Evolutionary conservation across 805 yeast genomes (phyloP), one percentile per base, ranked within the genome.

Genomic region (Candida anglica): DNA sequence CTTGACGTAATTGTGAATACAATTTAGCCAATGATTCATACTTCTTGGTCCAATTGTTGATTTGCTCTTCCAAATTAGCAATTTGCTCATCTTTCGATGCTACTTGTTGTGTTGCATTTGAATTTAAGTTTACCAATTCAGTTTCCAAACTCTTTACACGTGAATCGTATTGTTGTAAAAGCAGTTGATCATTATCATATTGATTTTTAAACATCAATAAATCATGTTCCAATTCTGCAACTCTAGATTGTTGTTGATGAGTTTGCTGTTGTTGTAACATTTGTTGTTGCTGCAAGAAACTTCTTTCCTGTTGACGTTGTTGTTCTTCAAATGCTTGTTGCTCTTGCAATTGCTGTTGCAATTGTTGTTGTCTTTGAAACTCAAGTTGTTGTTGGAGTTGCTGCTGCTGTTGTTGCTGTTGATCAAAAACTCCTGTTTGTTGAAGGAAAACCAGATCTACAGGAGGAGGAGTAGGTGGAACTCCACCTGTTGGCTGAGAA

Each of bases 1-100:
- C 97, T 59, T 86, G 94, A 52, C 97, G 81, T 46, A 89, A 68
- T 60, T 88, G 96, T 2, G 95, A 81, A 57, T 89, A 89, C 43
- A 89, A 68, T 50, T 86, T 86, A 5, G 96, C 96, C 42, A 89
- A 69, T 0, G 93, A 73, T 52, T 88, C 96, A 59, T 89, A 89
- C 63, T 89, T 89, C 34, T 75, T 76, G 41, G 85, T 78, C 95
- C 96, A 89, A 40, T 75, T 73, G 18, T 58, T 65, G 27, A 84
- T 71, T 58, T 88, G 95, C 34, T 85, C 89, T 48, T 82, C 87
- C 29, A 86, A 55, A 34, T 73, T 69, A 34, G 35, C 70, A 30
- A 85, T 62, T 48, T 81, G 80, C 41, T 86, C 93, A 45, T 85
- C 87, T 48, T 84, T 86, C 4, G 88, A 71, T 2, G 77, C 77